Evolutionary conservation across 441 rosid genomes (phyloP).

Genomic region (Sinapis alba): DNA sequence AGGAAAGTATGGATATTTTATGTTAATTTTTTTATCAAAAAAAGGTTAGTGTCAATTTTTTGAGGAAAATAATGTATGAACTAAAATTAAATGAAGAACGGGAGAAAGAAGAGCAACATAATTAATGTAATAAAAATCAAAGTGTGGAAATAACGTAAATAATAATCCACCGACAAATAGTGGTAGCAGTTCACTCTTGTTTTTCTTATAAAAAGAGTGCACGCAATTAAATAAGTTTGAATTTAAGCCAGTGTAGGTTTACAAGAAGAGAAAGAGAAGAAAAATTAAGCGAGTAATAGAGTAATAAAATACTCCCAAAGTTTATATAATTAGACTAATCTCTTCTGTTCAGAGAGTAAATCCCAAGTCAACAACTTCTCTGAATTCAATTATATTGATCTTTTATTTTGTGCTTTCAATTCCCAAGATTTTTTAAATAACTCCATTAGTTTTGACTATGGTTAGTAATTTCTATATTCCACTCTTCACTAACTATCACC

Average conservation of each 20-base stretch:
- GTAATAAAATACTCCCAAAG: slow-evolving; percentile 16
- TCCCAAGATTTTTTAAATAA: slow-evolving; percentile 28
- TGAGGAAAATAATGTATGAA: not conserved
- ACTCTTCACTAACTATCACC: not conserved
- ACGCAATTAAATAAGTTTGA: slow-evolving; percentile 18
- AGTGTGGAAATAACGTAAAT: not conserved
- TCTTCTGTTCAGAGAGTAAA: not conserved
- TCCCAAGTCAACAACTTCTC: slow-evolving; percentile 12
- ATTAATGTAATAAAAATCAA: not conserved
- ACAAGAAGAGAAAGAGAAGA: not conserved
- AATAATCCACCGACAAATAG: slow-evolving; percentile 39
- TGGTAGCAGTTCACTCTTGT: slow-evolving; percentile 31
- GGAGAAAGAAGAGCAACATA: not conserved
- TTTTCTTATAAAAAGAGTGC: slow-evolving; percentile 1
- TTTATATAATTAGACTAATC: slow-evolving; percentile 9
- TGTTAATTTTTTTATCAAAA: too few species aligned
- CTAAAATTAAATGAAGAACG: not conserved
- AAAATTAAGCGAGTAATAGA: not conserved
- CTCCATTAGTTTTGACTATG: not conserved
- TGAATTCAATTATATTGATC: slow-evolving; percentile 18
- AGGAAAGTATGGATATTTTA: not conserved
- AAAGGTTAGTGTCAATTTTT: not conserved
- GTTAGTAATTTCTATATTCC: not conserved
- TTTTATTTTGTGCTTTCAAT: slow-evolving; percentile 27
- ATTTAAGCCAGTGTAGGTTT: slow-evolving; percentile 26